Conservation (phyloP, 2,329 filamentous ascomycete species). For the Cercospora sojina region DNA sequence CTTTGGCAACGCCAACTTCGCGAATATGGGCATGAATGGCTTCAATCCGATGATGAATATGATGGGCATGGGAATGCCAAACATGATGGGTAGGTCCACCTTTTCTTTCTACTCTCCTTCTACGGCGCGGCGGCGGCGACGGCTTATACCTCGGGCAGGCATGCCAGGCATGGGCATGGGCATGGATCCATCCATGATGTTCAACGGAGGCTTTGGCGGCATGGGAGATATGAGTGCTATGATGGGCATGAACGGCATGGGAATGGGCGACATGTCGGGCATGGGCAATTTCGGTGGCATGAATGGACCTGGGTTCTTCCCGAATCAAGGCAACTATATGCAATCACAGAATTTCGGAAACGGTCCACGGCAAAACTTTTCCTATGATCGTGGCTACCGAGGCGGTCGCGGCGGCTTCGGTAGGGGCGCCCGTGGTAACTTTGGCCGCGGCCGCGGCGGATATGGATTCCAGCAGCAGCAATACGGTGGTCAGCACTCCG, state of each 20-base stretch:
- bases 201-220: constrained; percentile 61
- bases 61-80: constrained; percentile 50
- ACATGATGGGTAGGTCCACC: constrained; percentile 77
- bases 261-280: constrained; percentile 54
- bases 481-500: constrained; percentile 25
- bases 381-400: constrained; percentile 68
- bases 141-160: constrained; percentile 48
- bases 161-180: constrained; percentile 69
- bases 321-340: constrained; percentile 53
- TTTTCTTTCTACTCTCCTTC: constrained; percentile 11
- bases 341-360: constrained; percentile 41
- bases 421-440: constrained; percentile 32
- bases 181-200: constrained; percentile 84
- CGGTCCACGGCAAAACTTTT: constrained; percentile 49
- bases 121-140: constrained; percentile 29
- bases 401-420: constrained; percentile 49
- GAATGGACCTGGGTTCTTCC: constrained; percentile 64
- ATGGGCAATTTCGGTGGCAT: constrained; percentile 66
- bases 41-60: constrained; percentile 68
- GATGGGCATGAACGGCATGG: constrained; percentile 70
- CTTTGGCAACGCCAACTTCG: constrained; percentile 26
- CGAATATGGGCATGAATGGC: constrained; percentile 49
- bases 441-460: constrained; percentile 30
- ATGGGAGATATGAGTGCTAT: constrained; percentile 68
- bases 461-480: constrained; percentile 31